Base-by-base conservation (phyloP, 306 rosid genomes). In the Vigna trinervia region DNA sequence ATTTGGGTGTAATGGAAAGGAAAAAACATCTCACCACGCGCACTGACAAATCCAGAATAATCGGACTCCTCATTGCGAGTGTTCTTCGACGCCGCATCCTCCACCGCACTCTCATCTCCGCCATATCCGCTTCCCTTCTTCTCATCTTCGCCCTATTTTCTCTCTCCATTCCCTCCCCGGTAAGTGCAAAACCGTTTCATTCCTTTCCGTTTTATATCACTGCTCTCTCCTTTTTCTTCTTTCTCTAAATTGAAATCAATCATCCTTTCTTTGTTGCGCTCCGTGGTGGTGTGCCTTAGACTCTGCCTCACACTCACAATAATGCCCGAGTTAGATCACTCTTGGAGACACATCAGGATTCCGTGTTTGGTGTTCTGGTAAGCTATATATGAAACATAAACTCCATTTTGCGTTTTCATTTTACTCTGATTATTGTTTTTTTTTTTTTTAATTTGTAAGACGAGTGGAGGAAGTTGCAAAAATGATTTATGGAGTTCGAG, bases 401-500 rank as follows among this genome's bases (percentile, higher is more conserved):
- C 23, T 2, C 0, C 4, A 36, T 58, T 74, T 36, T 20, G 32
- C 26, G 47, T 73, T 47, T 51, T 41, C 48, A 57, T 71, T 79
- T 68, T n/a, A 6, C 38, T 41, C 58, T 39, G 20, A 6, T 17
- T 38, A 3, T 65, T 11, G 53, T 11, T 15, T 70, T 15, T 12
- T 70, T 19, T 8, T 46, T 74, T 22, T 52, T 38, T 19, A 32
- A 77, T 19, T 57, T 39, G 71, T 10, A 43, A 91, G 97, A 85
- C 47, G 4, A 62, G 52, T 66, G 91, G 89, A 82, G 86, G 79
- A 15, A 71, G 86, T 45, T 83, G 75, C 58, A 87, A 32, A 39
- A 93, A 79, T 53, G 82, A 90, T 88, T 48, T 92, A 66, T 94
- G 98, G 98, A 84, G 76, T 32, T 79, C 94, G 9, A 65, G 12